A percentile compares a stretch with the other conserved stretches of the same genome.
phyloP scores from a whole-genome alignment of 225 moss, liverwort and hornwort species.

The Marchantia polymorpha region DNA sequence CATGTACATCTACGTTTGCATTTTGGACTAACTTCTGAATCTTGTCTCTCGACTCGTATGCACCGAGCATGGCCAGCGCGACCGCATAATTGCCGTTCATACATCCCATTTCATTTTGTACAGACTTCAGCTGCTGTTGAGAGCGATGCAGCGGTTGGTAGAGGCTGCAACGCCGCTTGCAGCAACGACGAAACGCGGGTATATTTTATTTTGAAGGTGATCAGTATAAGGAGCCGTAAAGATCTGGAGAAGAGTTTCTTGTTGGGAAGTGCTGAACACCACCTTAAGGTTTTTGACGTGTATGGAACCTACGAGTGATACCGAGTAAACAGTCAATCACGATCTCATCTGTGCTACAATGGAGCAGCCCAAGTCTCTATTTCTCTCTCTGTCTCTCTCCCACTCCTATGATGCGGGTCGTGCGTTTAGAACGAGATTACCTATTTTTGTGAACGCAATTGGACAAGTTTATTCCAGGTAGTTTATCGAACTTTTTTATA shows the following conservation, averaged over 20 bases:
- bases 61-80: background rate
- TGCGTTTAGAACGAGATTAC: background rate
- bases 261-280: constrained; percentile 2
- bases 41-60: background rate
- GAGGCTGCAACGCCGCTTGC: background rate
- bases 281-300: background rate
- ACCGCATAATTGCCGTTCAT: background rate
- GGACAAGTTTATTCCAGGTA: background rate
- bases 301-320: background rate
- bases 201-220: background rate
- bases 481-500: background rate
- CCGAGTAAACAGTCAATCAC: background rate
- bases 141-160: background rate
- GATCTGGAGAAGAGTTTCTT: background rate
- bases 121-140: constrained; percentile 3
- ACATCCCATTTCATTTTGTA: constrained; percentile 8
- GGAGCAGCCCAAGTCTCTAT: background rate
- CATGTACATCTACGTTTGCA: constrained; percentile 12
- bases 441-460: background rate
- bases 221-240: background rate
- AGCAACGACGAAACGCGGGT: background rate
- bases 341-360: background rate
- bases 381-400: background rate
- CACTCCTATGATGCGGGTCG: background rate
- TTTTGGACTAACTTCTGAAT: background rate